These are phyloP conservation scores for Beauveria brongniartii DNA, from an alignment of 2,329 filamentous ascomycete species.

Conservation along the genomic window DNA sequence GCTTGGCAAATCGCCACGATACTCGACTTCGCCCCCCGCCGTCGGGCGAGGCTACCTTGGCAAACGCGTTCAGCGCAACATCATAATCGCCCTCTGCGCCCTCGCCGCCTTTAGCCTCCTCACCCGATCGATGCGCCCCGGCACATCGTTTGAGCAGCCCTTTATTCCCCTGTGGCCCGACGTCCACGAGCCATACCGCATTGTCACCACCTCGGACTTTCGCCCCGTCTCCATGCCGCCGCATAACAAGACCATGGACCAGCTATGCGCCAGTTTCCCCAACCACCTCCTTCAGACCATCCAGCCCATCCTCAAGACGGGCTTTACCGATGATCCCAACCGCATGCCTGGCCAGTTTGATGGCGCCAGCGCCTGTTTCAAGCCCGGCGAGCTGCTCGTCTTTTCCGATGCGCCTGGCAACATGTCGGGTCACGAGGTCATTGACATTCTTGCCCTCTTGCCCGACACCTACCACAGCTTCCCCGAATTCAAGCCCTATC, in stretches of 20 bases:
- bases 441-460: conserved; percentile 39
- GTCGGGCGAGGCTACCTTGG: not conserved
- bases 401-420: conserved; percentile 43
- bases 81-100: not conserved
- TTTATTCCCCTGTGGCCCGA: conserved; percentile 1
- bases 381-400: conserved; percentile 37
- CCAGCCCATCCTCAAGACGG: conserved; percentile 38
- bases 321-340: conserved; percentile 33
- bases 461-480: conserved; percentile 30
- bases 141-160: not conserved
- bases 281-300: conserved; percentile 18
- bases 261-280: conserved; percentile 22
- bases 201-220: conserved; percentile 21
- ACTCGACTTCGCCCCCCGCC: not conserved
- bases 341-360: conserved; percentile 23
- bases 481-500: conserved; percentile 29
- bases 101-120: not conserved
- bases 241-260: conserved; percentile 12
- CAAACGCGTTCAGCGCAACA: not conserved
- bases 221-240: conserved; percentile 17
- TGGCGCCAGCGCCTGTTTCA: conserved; percentile 3
- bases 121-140: not conserved
- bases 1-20: not conserved
- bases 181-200: conserved; percentile 14
- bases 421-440: conserved; percentile 32